phyloP scores from a whole-genome alignment of 805 yeast species.

The Metschnikowia vanudenii region DNA sequence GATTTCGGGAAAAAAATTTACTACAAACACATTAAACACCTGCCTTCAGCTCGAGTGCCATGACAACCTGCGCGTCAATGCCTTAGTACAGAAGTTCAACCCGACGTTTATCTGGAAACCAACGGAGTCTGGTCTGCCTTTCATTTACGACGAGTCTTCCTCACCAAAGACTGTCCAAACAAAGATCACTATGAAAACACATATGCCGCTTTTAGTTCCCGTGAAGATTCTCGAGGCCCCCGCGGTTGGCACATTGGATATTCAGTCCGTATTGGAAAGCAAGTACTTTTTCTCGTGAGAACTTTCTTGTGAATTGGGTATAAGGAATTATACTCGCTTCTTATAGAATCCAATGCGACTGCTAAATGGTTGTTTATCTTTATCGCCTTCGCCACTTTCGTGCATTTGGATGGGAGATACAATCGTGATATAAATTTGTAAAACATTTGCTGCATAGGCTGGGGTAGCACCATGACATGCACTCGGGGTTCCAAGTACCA shows the following conservation, averaged over 20 bases:
- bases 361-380: no score
- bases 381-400: no score
- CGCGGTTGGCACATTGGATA: slow-evolving; percentile 32
- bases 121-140: slow-evolving; percentile 1
- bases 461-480: no score
- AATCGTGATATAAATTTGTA: no score
- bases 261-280: slow-evolving; percentile 32
- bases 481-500: no score
- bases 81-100: slow-evolving; percentile 20
- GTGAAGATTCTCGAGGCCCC: slow-evolving; percentile 32
- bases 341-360: no score
- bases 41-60: slow-evolving; percentile 13
- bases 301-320: no score
- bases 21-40: slow-evolving; percentile 1
- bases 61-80: slow-evolving; percentile 7
- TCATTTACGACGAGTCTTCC: slow-evolving; percentile 6
- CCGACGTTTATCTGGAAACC: slow-evolving; percentile 25
- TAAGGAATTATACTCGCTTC: no score
- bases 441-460: no score
- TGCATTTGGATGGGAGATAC: no score
- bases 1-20: slow-evolving; percentile 10
- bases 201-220: slow-evolving; percentile 31
- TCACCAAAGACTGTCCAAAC: neutral
- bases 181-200: slow-evolving; percentile 9
- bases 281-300: slow-evolving; percentile 36